Conservation (phyloP, 768 basidiomycete species). For the Kwoniella sp. region DNA sequence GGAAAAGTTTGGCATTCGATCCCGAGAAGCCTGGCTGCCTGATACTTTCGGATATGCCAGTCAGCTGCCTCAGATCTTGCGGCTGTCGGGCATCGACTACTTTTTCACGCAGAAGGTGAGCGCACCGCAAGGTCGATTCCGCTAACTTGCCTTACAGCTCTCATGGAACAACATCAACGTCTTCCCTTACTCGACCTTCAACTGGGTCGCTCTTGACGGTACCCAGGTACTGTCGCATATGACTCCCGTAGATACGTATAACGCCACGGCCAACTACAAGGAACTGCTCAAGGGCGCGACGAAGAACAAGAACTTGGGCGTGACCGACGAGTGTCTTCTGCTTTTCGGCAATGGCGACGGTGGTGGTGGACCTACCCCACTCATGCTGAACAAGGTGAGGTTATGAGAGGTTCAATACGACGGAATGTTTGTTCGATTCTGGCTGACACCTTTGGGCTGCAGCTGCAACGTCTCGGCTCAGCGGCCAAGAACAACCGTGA, state of each 20-base stretch:
- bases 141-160: conserved; percentile 1
- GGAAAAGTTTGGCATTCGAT: conserved; percentile 56
- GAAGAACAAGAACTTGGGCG: conserved; percentile 15
- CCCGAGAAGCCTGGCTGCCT: conserved; percentile 49
- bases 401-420: too few relatives aligned
- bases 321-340: conserved; percentile 65
- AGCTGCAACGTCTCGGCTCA: conserved; percentile 64
- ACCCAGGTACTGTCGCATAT: conserved; percentile 91
- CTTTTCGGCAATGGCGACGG: conserved; percentile 98
- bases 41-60: conserved; percentile 67
- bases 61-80: conserved; percentile 81
- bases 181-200: conserved; percentile 94
- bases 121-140: not conserved
- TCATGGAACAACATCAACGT: conserved; percentile 64
- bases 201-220: conserved; percentile 80
- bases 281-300: conserved; percentile 19
- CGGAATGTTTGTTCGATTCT: not conserved
- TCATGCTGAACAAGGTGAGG: conserved; percentile 93
- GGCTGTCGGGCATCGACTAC: conserved; percentile 75
- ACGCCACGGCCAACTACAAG: conserved; percentile 62
- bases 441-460: conserved; percentile 44
- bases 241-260: conserved; percentile 92
- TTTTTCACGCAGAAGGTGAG: conserved; percentile 88
- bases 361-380: conserved; percentile 57
- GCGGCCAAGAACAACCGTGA: conserved; percentile 16